A percentile compares a stretch with the other conserved stretches of the same genome.
phyloP scores from a whole-genome alignment of 2,329 filamentous ascomycete genomes.

The Corynespora cassiicola region DNA sequence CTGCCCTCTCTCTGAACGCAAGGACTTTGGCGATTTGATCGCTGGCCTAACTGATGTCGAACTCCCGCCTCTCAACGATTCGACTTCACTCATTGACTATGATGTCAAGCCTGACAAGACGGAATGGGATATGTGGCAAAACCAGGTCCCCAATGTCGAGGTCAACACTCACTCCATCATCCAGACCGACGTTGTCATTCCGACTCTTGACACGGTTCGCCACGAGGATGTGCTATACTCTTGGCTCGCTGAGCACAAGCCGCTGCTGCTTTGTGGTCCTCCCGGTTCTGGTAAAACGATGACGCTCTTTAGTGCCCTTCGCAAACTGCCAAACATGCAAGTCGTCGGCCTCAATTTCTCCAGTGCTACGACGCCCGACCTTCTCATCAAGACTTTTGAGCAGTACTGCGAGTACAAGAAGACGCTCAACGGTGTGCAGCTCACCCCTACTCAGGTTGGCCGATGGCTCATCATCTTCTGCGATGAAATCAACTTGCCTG shows the following conservation, averaged over 20 bases:
- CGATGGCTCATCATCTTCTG: conserved; percentile 99
- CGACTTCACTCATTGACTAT: conserved; percentile 91
- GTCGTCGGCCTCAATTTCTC: conserved; percentile 99
- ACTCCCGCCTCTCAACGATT: conserved; percentile 77
- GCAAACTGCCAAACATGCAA: conserved; percentile 98
- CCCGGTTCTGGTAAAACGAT: conserved; percentile 99
- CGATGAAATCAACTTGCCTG: conserved; percentile 98
- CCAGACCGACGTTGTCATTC: conserved; percentile 98
- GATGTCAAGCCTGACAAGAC: conserved; percentile 86
- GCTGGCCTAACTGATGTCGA: conserved; percentile 85
- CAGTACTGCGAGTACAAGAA: conserved; percentile 99
- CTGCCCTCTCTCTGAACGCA: conserved; percentile 86
- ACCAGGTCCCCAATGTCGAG: conserved; percentile 90
- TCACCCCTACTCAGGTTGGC: conserved; percentile 95
- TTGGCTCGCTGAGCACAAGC: conserved; percentile 98
- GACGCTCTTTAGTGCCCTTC: conserved; percentile 96
- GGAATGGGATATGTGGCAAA: conserved; percentile 93
- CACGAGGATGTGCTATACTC: conserved; percentile 99
- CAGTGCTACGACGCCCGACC: conserved; percentile 94
- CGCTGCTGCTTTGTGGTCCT: conserved; percentile 92
- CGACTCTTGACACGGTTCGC: conserved; percentile 93
- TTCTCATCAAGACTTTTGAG: conserved; percentile 98
- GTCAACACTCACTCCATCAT: conserved; percentile 98
- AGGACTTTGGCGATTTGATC: conserved; percentile 85
- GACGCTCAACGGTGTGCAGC: conserved; percentile 92